Base-by-base conservation (phyloP, 179 eudicot genomes). In the Pouteria campechiana region DNA sequence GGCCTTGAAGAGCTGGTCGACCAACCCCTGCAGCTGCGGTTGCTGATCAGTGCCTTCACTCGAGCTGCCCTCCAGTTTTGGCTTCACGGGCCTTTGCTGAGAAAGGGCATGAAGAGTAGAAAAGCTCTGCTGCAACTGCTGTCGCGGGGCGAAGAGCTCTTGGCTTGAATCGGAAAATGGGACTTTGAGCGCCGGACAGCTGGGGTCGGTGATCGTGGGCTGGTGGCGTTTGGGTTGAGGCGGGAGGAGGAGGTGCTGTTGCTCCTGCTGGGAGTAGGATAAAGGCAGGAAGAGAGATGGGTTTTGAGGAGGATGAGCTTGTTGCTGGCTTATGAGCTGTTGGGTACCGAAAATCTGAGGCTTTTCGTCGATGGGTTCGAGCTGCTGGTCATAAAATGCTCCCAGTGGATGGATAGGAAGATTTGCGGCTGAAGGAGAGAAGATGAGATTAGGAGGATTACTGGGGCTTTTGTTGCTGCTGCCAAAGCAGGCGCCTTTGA, bases 1-100 rank as follows among this genome's bases (percentile, higher is more conserved):
- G 34, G 79, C 92, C 70, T 80, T 73, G 44, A 25, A 73, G 12
- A 92, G 75, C 79, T 70, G 88, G 64, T 92, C 88, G 20, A 76
- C 67, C 9, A 82, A 56, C 25, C 66, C 88, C 70, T 82, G 92
- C 39, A 70, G 68, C 32, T 69, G 94, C 23, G 48, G 74, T 24
- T 62, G 73, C 13, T 51, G 60, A 34, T 55, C 72, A 27, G 58
- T 37, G 37, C 64, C 74, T 17, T 71, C 85, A n/a, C n/a, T n/a
- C n/a, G n/a, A n/a, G n/a, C n/a, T n/a, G 17, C 57, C 72, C 2
- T 15, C 41, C 32, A 42, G 14, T 52, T 65, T 69, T 7, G 61
- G 73, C 58, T 63, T 81, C 23, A 31, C 7, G 5, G 72, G 68
- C 63, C 64, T 72, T 25, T 55, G 74, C 25, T 70, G 60, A 4